phyloP scores from a whole-genome alignment of 352 stramenopile genomes.

The Globisporangium cederbergense region DNA sequence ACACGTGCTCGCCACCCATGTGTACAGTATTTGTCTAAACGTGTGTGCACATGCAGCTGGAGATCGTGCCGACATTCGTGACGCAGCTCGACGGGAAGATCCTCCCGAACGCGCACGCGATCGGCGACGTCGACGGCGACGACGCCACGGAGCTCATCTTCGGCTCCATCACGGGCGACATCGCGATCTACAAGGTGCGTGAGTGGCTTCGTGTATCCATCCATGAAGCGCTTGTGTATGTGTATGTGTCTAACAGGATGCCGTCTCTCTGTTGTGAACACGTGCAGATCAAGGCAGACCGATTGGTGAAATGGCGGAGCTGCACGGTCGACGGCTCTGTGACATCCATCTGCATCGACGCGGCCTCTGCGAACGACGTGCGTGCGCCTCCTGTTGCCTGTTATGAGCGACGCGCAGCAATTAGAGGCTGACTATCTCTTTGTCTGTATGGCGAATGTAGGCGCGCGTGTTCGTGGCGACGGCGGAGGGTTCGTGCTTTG shows the following conservation, averaged over 20 bases:
- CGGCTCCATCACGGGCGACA: constrained; percentile 50
- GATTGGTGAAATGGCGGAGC: constrained; percentile 51
- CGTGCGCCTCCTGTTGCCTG: neutral
- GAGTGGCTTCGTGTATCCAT: neutral
- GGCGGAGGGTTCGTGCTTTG: constrained; percentile 58
- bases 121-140: constrained; percentile 66
- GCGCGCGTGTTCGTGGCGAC: constrained; percentile 72
- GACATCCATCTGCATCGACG: constrained; percentile 61
- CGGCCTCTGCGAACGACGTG: constrained; percentile 33
- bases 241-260: neutral
- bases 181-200: constrained; percentile 70
- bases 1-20: neutral
- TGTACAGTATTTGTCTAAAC: neutral
- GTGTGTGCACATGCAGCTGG: constrained; percentile 33
- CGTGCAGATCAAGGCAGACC: constrained; percentile 42
- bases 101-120: constrained; percentile 61
- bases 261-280: constrained; percentile 4
- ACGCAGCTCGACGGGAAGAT: constrained; percentile 64
- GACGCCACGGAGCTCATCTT: constrained; percentile 63
- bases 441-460: constrained; percentile 16
- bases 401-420: neutral
- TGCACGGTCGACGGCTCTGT: constrained; percentile 68
- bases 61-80: constrained; percentile 60
- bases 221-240: neutral
- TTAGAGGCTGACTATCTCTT: no score